Evolutionary conservation across 495 filamentous ascomycete species (phyloP).

Genomic region (Neurospora intermedia): DNA sequence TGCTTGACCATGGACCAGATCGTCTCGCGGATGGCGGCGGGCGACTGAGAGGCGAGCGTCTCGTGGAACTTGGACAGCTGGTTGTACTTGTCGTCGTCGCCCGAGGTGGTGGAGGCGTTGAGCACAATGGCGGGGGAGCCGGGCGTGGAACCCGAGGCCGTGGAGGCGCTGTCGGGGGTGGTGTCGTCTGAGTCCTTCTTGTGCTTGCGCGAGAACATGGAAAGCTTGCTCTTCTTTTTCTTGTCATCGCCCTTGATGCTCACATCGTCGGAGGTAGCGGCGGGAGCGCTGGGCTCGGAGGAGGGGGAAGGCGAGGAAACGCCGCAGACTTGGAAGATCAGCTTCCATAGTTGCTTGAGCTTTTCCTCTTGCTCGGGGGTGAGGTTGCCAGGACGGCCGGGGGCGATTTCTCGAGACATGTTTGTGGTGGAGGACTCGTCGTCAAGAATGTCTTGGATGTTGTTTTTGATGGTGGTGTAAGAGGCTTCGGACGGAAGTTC

Average conservation of each 20-base stretch:
- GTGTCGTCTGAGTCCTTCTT: constrained; percentile 43
- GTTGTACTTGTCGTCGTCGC: constrained; percentile 85
- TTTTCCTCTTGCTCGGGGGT: constrained; percentile 83
- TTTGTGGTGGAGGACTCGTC: neutral
- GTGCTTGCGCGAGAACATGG: constrained; percentile 51
- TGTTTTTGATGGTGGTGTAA: neutral
- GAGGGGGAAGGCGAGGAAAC: constrained; percentile 31
- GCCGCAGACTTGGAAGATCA: constrained; percentile 70
- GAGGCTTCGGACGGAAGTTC: neutral
- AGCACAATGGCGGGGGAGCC: constrained; percentile 9
- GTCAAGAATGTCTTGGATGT: neutral
- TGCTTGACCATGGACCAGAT: constrained; percentile 97
- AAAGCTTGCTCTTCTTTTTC: constrained; percentile 62
- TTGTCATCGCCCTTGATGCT: constrained; percentile 29
- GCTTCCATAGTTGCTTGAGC: constrained; percentile 75
- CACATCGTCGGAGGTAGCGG: constrained; percentile 8
- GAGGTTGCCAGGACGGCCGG: constrained; percentile 77
- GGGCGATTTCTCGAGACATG: constrained; percentile 39
- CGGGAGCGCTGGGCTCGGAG: constrained; percentile 14
- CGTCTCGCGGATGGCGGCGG: constrained; percentile 66
- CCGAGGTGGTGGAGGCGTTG: constrained; percentile 25
- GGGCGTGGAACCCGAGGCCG: neutral
- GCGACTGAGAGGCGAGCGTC: constrained; percentile 60
- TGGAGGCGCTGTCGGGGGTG: constrained; percentile 17
- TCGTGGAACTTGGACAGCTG: constrained; percentile 79